Evolutionary conservation across 2,329 filamentous ascomycete species (phyloP).

Genomic region (Rhynchosporium agropyri): DNA sequence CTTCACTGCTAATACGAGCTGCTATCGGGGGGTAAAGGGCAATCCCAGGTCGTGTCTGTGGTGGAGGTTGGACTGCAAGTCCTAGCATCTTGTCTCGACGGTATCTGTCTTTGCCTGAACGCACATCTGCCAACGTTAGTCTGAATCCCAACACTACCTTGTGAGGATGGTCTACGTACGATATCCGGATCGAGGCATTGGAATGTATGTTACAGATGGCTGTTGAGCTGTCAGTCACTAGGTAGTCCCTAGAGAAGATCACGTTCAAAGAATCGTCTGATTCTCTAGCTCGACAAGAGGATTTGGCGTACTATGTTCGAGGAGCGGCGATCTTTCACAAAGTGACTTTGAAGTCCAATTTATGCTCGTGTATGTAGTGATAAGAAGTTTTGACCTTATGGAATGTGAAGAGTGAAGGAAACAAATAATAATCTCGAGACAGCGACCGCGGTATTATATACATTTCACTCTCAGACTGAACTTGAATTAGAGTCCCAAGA

Average conservation of each 20-base stretch:
- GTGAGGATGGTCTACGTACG: background rate
- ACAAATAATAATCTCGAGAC: background rate
- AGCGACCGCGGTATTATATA: conserved; percentile 11
- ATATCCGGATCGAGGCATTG: conserved; percentile 16
- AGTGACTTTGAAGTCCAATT: background rate
- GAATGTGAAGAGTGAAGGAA: conserved; percentile 5
- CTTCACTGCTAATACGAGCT: conserved; percentile 35
- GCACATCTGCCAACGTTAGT: conserved; percentile 13
- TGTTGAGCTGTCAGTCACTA: conserved; percentile 10
- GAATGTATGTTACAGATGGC: background rate
- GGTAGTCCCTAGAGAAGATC: background rate
- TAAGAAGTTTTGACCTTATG: background rate
- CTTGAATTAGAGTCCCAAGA: background rate
- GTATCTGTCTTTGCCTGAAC: conserved; percentile 18
- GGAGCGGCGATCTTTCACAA: background rate
- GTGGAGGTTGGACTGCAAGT: conserved; percentile 39
- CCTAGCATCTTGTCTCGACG: conserved; percentile 28
- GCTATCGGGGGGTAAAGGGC: conserved; percentile 38
- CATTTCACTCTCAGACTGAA: background rate
- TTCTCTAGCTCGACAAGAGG: background rate
- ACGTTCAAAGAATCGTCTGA: background rate
- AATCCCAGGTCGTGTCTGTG: conserved; percentile 32
- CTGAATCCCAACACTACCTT: background rate
- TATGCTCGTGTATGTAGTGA: background rate
- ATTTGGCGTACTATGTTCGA: conserved; percentile 5